Evolutionary conservation across 2,329 filamentous ascomycete genomes (phyloP).

Genomic region (Trichoderma sp.): DNA sequence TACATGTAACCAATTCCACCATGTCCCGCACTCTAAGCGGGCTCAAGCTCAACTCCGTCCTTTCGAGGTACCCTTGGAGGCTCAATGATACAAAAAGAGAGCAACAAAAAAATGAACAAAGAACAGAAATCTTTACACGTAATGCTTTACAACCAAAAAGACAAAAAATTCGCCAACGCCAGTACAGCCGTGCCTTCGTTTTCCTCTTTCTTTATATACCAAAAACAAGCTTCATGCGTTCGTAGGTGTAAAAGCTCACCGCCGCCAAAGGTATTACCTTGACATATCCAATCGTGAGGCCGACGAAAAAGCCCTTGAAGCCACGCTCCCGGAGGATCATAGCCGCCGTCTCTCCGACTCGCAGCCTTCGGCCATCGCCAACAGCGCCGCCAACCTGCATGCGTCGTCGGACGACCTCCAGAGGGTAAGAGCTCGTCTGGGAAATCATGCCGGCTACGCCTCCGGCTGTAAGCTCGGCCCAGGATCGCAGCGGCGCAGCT

Average conservation of each 20-base stretch:
- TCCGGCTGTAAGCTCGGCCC: slow-evolving; percentile 83
- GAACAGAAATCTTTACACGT: neutral
- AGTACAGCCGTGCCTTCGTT: neutral
- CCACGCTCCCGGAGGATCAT: slow-evolving; percentile 78
- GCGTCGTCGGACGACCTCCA: slow-evolving; percentile 86
- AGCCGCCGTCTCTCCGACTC: slow-evolving; percentile 75
- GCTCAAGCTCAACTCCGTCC: slow-evolving; percentile 7
- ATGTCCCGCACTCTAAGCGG: neutral
- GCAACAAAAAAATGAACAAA: neutral
- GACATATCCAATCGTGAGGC: slow-evolving; percentile 89
- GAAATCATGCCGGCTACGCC: slow-evolving; percentile 85
- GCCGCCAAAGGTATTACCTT: slow-evolving; percentile 92
- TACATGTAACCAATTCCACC: neutral
- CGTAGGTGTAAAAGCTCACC: slow-evolving; percentile 66
- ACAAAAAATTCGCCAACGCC: slow-evolving; percentile 20
- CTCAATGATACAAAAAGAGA: neutral
- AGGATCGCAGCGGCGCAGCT: slow-evolving; percentile 72
- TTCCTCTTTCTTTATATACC: slow-evolving; percentile 54
- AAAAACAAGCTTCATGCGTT: slow-evolving; percentile 62
- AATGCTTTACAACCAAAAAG: neutral
- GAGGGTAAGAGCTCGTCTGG: slow-evolving; percentile 88
- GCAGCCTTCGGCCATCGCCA: slow-evolving; percentile 78
- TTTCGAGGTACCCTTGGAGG: neutral
- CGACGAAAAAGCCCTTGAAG: slow-evolving; percentile 83
- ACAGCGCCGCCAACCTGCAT: slow-evolving; percentile 98